Evolutionary conservation across 2,329 filamentous ascomycete species (phyloP), one percentile per base, ranked within the genome.

Genomic region (Cucurbitaria berberidis): DNA sequence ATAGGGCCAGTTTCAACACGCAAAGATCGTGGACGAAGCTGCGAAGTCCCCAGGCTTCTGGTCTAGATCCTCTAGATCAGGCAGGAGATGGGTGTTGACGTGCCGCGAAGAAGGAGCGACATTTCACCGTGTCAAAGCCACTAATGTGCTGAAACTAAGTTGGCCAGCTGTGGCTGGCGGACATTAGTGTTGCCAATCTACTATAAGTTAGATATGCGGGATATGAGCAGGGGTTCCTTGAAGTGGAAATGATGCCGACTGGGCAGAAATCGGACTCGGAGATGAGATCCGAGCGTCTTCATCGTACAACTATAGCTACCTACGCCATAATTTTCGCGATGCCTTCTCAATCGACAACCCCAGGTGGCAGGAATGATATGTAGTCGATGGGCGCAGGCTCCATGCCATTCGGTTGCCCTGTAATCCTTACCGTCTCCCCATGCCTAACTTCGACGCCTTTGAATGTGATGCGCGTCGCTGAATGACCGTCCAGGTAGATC

Each of bases 341-440:
- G 4, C n/a, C 24, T 29, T 6, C 13, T 62, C 74, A 87, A 68
- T 87, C 85, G 13, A 85, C 75, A 21, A 84, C 69, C 0, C 84
- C 85, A 3, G 71, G 63, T 0, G 87, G 87, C 52, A 90, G 66
- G 43, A 90, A 73, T 3, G 81, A 81, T 36, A 90, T 72, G 69
- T 90, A 90, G 74, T 90, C 87, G 55, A 90, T 48, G 4, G 87
- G 85, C 45, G 87, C 88, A 10, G 80, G 80, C 74, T 90, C 88
- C 22, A 77, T 74, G 0, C 86, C 86, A 69, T 87, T 77, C 0
- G 87, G 81, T 26, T 62, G 76, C 0, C 86, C 86, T 3, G 83
- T 78, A 53, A 89, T 79, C 60, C 76, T 82, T 47, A 89, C 58
- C 48, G 69, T 64, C 58, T 84, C 81, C 0, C 85, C 85, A 48